Conservation (phyloP, 345 rosid genomes). For the Conringia planisiliqua region DNA sequence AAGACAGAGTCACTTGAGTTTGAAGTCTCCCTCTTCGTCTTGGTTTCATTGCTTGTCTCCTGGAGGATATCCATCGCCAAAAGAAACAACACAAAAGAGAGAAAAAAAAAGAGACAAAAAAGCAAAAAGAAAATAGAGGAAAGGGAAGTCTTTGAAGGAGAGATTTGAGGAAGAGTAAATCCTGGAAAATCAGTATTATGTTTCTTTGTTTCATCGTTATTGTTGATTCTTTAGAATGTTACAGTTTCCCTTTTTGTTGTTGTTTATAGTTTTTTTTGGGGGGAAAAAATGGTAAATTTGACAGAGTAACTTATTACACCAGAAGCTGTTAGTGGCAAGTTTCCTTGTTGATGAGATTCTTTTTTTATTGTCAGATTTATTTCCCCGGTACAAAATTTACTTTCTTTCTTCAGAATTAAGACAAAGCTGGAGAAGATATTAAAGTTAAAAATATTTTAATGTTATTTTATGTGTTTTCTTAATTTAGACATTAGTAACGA, state of each 20-base stretch:
- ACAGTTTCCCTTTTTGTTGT: slow-evolving; percentile 18
- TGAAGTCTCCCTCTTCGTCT: slow-evolving; percentile 18
- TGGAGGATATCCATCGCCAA: slow-evolving; percentile 31
- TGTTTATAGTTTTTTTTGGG: neutral
- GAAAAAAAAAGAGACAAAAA: neutral
- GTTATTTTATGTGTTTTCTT: neutral
- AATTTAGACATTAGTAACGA: slow-evolving; percentile 17
- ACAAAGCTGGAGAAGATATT: neutral
- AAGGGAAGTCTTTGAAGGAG: slow-evolving; percentile 19
- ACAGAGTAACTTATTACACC: slow-evolving; percentile 10
- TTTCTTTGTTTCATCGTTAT: slow-evolving; percentile 3
- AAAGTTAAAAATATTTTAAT: neutral
- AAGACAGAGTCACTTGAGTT: slow-evolving; percentile 20
- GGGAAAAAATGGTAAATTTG: neutral
- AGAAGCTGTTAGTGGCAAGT: slow-evolving; percentile 25
- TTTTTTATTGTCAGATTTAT: neutral
- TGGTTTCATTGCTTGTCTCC: slow-evolving; percentile 12
- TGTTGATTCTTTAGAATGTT: slow-evolving; percentile 22
- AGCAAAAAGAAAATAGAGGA: neutral
- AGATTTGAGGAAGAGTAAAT: slow-evolving; percentile 30
- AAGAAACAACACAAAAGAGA: neutral
- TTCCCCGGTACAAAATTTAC: neutral
- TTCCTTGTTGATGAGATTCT: slow-evolving; percentile 12
- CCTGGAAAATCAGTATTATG: slow-evolving; percentile 25
- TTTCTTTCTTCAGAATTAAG: neutral